A percentile compares a stretch with the other conserved stretches of the same genome.
Conservation (phyloP, 2,329 filamentous ascomycete species). For the Penicillium crustosum region DNA sequence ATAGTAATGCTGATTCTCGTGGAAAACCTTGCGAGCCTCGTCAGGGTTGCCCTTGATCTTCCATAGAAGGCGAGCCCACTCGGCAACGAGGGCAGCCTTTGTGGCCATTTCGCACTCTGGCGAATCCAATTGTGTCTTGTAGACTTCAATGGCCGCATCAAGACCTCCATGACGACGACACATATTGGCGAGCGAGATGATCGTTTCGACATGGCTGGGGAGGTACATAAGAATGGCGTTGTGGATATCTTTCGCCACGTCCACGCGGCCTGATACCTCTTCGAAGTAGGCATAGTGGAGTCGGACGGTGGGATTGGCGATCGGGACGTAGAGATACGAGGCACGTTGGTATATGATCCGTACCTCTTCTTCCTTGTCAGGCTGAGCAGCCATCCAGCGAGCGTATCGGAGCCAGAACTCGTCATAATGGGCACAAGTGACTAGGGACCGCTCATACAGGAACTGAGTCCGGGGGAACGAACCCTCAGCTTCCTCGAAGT, state of each 20-base stretch:
- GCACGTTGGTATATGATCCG: slow-evolving; percentile 90
- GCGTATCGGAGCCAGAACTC: slow-evolving; percentile 99
- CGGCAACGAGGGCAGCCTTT: slow-evolving; percentile 82
- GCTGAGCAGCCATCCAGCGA: slow-evolving; percentile 83
- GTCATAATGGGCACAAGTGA: slow-evolving; percentile 91
- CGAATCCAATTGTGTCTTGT: slow-evolving; percentile 76
- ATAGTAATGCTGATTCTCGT: slow-evolving; percentile 80
- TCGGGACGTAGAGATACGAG: slow-evolving; percentile 78
- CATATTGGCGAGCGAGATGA: slow-evolving; percentile 83
- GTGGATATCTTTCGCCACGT: slow-evolving; percentile 82
- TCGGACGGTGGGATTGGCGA: slow-evolving; percentile 78
- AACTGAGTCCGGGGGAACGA: slow-evolving; percentile 73
- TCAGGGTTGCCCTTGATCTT: slow-evolving; percentile 78
- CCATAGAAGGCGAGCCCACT: slow-evolving; percentile 86
- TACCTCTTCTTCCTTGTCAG: slow-evolving; percentile 81
- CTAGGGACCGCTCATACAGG: slow-evolving; percentile 89
- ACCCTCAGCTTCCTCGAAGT: slow-evolving; percentile 88
- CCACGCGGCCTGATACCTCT: slow-evolving; percentile 74
- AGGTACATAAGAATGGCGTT: slow-evolving; percentile 72
- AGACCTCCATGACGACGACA: slow-evolving; percentile 79
- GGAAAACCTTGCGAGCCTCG: slow-evolving; percentile 80
- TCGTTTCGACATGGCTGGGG: slow-evolving; percentile 81
- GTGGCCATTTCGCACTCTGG: slow-evolving; percentile 71
- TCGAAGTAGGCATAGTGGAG: slow-evolving; percentile 95
- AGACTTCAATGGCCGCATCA: slow-evolving; percentile 79